Conservation (phyloP, 768 basidiomycete genomes). For the Tricholoma bakamatsutake region DNA sequence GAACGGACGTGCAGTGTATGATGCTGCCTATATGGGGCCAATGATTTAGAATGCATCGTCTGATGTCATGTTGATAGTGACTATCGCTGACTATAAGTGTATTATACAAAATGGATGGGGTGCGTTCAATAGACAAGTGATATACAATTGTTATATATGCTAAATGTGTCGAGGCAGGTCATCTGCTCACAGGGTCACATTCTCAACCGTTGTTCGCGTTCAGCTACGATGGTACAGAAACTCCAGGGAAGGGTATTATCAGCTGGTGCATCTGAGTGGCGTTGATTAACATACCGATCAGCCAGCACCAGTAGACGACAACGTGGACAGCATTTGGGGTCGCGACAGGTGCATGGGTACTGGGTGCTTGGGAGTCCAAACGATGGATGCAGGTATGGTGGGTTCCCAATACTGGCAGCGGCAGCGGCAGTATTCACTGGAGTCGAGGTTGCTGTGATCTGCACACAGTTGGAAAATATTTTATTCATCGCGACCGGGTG, state of each 20-base stretch:
- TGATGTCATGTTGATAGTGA: background rate
- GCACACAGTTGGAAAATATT: background rate
- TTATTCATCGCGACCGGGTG: background rate
- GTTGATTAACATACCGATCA: conserved; percentile 1
- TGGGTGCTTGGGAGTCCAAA: background rate
- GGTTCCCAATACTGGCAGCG: background rate
- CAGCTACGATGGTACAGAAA: conserved; percentile 6
- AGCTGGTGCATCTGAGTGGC: background rate
- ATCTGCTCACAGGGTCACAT: background rate
- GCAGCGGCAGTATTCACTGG: background rate
- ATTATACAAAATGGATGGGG: background rate
- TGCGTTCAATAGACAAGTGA: background rate
- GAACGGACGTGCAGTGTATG: conserved; percentile 22
- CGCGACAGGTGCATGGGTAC: conserved; percentile 2
- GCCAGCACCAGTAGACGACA: conserved; percentile 5
- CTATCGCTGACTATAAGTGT: background rate
- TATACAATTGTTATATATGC: background rate
- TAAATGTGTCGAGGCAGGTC: background rate
- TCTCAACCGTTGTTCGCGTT: conserved; percentile 1
- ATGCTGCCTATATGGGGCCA: conserved; percentile 10
- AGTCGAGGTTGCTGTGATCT: background rate
- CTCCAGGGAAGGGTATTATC: background rate
- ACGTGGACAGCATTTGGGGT: conserved; percentile 2
- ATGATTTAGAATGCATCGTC: conserved; percentile 1
- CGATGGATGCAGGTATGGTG: background rate